phyloP scores from a whole-genome alignment of 2,329 filamentous ascomycete genomes.

The Macrophomina pseudophaseolina region DNA sequence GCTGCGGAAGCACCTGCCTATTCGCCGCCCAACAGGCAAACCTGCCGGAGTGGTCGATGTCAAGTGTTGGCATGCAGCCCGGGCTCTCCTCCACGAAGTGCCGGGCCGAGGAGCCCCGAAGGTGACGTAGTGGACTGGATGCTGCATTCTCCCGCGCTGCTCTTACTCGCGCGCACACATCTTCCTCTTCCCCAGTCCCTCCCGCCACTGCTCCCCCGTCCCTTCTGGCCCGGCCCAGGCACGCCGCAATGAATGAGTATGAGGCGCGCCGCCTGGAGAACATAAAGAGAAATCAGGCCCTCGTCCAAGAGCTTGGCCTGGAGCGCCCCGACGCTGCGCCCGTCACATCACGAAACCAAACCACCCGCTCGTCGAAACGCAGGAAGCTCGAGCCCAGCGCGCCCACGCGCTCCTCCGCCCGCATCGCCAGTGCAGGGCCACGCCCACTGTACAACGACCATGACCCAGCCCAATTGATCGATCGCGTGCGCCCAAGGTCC shows the following conservation, averaged over 20 bases:
- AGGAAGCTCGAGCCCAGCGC: constrained; percentile 41
- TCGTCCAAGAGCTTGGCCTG: constrained; percentile 56
- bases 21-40: too few species aligned
- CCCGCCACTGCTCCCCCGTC: background rate
- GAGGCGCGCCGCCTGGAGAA: constrained; percentile 54
- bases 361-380: constrained; percentile 43
- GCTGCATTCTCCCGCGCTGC: too few species aligned
- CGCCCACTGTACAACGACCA: constrained; percentile 49
- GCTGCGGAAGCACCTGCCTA: too few species aligned
- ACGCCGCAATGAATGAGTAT: constrained; percentile 47
- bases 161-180: background rate
- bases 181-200: too few species aligned
- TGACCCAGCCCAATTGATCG: background rate
- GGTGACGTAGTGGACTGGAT: constrained; percentile 2
- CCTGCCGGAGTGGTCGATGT: too few species aligned
- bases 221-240: background rate
- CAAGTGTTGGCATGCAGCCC: too few species aligned
- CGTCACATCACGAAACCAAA: constrained; percentile 25
- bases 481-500: background rate
- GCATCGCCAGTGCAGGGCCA: constrained; percentile 49
- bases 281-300: constrained; percentile 56
- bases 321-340: constrained; percentile 32
- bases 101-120: too few species aligned
- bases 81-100: too few species aligned
- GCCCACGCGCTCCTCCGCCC: constrained; percentile 54